Base-by-base conservation (phyloP, 148 eudicot genomes). In the Spergularia bocconei region DNA sequence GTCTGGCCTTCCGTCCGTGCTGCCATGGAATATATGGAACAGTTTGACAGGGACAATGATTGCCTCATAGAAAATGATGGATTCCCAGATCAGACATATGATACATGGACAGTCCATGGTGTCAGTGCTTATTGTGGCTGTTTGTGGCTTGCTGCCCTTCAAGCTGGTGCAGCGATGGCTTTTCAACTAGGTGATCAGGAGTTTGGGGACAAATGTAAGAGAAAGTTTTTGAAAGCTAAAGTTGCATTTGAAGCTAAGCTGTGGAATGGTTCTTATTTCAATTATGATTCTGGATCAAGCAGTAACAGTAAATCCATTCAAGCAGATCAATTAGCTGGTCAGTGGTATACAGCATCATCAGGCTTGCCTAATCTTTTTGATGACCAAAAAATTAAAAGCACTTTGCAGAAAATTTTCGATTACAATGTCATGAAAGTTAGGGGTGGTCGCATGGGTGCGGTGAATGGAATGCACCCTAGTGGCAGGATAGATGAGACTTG, bases 1-100 rank as follows among this genome's bases (percentile, higher is more conserved):
- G 98, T 92, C 25, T 95, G 99, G 99, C 99, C 99, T 71, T 84
- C 99, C 71, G 97, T 95, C 29, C 85, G 98, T 69, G 98, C 99
- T 76, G 99, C 99, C 65, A 92, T 96, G 68, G 91, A 89, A 71
- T 96, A 96, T 69, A 92, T 96, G 99, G 98, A 96, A 23, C 99
- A 88, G 73, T 96, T 92, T 77, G 99, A 96, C 82, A 63, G 84
- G 81, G 99, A 96, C 67, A 79, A 83, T 61, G 99, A 96, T 72
- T 84, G 90, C 71, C 89, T 96, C 44, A 96, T 96, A 63, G 99
- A 96, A 77, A 96, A 96, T 75, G 99, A 96, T 65, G 99, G 99
- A 50, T 96, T 96, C 71, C 99, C 98, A 0, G 99, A 96, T 82
- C 99, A 96, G 77, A 96, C 99, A 13, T 96, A 96, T 60, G 99